Evolutionary conservation across 306 rosid species (phyloP).

Genomic region (Vachellia pachyceras): DNA sequence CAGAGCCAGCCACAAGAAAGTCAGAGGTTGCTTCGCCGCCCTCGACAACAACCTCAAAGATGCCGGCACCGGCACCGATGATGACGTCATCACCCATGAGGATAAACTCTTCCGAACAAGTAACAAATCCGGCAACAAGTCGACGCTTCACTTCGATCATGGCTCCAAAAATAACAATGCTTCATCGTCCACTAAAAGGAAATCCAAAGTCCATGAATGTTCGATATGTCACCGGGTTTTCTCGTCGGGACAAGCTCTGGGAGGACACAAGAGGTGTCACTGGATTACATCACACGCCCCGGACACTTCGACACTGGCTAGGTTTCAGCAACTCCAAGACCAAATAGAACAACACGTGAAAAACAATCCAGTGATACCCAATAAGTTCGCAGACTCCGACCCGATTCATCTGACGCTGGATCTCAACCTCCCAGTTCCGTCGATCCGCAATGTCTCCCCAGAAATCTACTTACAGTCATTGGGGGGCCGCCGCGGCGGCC

Average conservation of each 20-base stretch:
- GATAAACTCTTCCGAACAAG: constrained; percentile 55
- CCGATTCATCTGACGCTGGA: constrained; percentile 75
- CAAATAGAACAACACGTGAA: constrained; percentile 51
- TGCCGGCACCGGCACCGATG: constrained; percentile 39
- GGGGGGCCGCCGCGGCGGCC: constrained; percentile 46
- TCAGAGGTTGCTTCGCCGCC: constrained; percentile 94
- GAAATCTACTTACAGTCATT: constrained; percentile 72
- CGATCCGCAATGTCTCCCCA: constrained; percentile 39
- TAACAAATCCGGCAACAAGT: constrained; percentile 45
- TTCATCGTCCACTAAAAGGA: constrained; percentile 61
- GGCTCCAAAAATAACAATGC: constrained; percentile 31
- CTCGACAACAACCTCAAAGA: constrained; percentile 58
- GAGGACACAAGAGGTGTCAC: constrained; percentile 95
- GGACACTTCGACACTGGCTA: constrained; percentile 57
- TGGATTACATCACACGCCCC: constrained; percentile 89
- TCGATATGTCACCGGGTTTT: constrained; percentile 90
- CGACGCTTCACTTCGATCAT: constrained; percentile 49
- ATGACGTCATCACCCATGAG: constrained; percentile 64
- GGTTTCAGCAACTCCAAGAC: constrained; percentile 77
- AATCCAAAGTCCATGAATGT: constrained; percentile 85
- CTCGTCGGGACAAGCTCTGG: constrained; percentile 90
- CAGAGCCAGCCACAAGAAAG: constrained; percentile 95
- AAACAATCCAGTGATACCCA: constrained; percentile 48
- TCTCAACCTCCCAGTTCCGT: constrained; percentile 80
- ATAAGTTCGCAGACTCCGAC: constrained; percentile 58